Evolutionary conservation across 2,329 filamentous ascomycete genomes (phyloP), one percentile per base, ranked within the genome.

Genomic region (Dothideomycetes sp.): DNA sequence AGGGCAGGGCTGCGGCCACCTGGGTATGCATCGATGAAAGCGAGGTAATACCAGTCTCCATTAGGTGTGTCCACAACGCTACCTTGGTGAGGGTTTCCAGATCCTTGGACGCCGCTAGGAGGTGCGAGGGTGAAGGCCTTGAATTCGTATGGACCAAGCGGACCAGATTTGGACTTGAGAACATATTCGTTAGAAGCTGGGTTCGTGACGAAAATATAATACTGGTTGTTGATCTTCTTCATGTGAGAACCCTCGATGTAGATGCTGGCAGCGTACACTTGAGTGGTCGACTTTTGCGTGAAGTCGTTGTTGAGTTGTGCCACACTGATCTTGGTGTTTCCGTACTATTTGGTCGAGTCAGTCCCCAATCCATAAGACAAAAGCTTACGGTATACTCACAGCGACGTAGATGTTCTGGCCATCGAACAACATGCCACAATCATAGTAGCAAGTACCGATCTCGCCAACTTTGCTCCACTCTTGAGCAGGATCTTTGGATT

Each of bases 341-440:
- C 74, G 48, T 74, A 75, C 0, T 38, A 7, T 24, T 12, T 24
- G 7, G 23, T 24, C 12, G 23, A 7, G 7, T 24, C 23, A 7
- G 7, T 7, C 23, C 7, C 7, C 7, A 24, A 12, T 7, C 7
- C 23, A 12, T 7, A 24, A 24, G 23, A 12, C 7, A 12, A 12
- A 24, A 12, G 23, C 7, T 7, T 7, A 7, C 12, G 23, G 23
- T 7, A 30, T 7, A 29, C 35, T 30, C 19, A 38, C 35, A 18
- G 65, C 70, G 0, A 78, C 67, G 37, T 77, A 78, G 63, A 77
- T 71, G 1, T 65, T 71, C 43, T 76, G 74, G 22, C 74, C 70
- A 35, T 78, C 74, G 23, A 78, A 65, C n/a, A 78, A 53, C 0
- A 78, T 53, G 0, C 75, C 73, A 13, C 61, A 65, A 52, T 78